These are phyloP conservation scores for Glaciozyma martinii DNA, from an alignment of 768 basidiomycete species.

Conservation along the genomic window DNA sequence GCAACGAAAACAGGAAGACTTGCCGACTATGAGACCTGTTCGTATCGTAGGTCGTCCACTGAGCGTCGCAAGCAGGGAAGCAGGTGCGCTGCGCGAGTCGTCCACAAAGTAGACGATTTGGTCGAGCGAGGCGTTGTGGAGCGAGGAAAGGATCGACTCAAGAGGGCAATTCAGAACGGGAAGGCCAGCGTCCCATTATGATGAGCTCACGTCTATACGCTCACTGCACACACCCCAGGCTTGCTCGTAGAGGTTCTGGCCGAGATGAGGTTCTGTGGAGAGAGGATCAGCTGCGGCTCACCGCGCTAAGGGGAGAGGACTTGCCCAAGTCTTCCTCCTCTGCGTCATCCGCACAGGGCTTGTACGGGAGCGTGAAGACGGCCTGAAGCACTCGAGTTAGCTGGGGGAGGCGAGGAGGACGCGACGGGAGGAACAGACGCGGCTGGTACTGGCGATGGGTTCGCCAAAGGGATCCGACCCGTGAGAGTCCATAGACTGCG, in stretches of 20 bases:
- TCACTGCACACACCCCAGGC: slow-evolving; percentile 7
- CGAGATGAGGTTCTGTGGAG: background rate
- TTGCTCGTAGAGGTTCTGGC: slow-evolving; percentile 1
- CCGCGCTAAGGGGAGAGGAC: background rate
- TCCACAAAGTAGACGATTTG: slow-evolving; percentile 18
- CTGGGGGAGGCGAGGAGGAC: background rate
- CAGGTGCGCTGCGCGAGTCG: background rate
- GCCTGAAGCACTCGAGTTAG: slow-evolving; percentile 7
- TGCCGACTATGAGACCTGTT: slow-evolving; percentile 27
- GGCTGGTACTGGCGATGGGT: background rate
- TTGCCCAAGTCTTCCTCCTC: background rate
- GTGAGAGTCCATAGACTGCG: background rate
- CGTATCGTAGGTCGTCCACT: background rate
- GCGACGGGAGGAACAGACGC: background rate
- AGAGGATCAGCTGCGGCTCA: background rate
- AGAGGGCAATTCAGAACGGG: background rate
- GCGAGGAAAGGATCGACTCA: slow-evolving; percentile 8
- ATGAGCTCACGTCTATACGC: slow-evolving; percentile 8
- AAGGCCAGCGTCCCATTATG: rapidly evolving
- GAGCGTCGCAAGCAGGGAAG: background rate
- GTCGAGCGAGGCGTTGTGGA: slow-evolving; percentile 28
- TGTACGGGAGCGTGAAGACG: slow-evolving; percentile 22
- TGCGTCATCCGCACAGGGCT: background rate
- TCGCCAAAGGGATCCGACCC: background rate
- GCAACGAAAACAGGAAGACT: background rate